Base-by-base conservation (phyloP, 352 stramenopile species). In the Pythium pyrilobum region DNA sequence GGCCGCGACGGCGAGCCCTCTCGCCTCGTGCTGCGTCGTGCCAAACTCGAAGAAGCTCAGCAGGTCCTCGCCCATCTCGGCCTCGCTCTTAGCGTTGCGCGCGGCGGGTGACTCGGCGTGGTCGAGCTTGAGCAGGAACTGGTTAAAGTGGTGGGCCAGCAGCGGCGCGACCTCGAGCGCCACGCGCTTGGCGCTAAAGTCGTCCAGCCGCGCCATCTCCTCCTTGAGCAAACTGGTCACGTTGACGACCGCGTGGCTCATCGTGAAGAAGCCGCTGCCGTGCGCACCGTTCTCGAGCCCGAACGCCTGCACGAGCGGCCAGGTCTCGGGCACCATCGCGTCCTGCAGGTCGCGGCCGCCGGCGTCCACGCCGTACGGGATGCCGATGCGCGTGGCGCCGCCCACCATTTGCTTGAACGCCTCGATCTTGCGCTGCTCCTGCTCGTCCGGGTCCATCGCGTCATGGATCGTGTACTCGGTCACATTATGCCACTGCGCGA, bases 21-120 rank as follows among this genome's bases (percentile, higher is more conserved):
- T 64, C 5, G 72, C 41, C 0, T 71, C 62, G 52, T 79, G 71
- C 28, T 89, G 79, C 54, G 83, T 87, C 36, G 79, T 87, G 9
- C 81, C 81, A 57, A 92, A 92, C 47, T 89, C 81, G 40, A 87
- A 92, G 37, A 89, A 86, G 33, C 75, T 89, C 25, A 88, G 32
- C 9, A 92, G 31, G 41, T 92, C 75, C 29, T 92, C 81, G 1
- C 60, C 77, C 12, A 87, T 45, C 21, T 88, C 81, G 18, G 23
- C 60, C 56, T 92, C 81, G 1, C 72, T 69, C 47, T 71, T 77
- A 7, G 56, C 39, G 10, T 51, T 54, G 11, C 81, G 76, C 1
- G 20, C 59, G 15, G 76, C 60, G 0, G 77, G 59, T 5, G 73
- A 68, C 41, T 86, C 76, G 12, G 75, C 66, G 36, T 87, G 73